Evolutionary conservation across 345 rosid species (phyloP).

Genomic region (Arabidopsis arenosa): DNA sequence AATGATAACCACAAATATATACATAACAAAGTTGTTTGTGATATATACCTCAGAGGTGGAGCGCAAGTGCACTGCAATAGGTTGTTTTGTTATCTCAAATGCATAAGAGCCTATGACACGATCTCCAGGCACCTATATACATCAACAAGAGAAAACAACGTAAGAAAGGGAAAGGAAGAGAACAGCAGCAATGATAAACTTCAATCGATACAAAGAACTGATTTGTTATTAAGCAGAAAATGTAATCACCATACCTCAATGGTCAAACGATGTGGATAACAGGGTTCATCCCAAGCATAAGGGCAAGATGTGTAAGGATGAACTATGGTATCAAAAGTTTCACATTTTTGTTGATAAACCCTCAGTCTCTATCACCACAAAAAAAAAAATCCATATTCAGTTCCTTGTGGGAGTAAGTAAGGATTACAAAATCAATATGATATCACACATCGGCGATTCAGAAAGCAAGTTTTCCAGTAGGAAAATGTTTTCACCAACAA

Average conservation of each 20-base stretch:
- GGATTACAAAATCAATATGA: conserved; percentile 17
- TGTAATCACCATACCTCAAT: conserved; percentile 64
- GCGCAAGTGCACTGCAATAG: conserved; percentile 62
- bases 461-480: too few relatives aligned
- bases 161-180: conserved; percentile 22
- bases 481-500: background rate
- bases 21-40: conserved; percentile 14
- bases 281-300: conserved; percentile 99
- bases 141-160: conserved; percentile 27
- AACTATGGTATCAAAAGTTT: conserved; percentile 78
- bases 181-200: conserved; percentile 17
- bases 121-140: conserved; percentile 81
- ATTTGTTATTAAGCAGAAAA: conserved; percentile 20
- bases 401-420: conserved; percentile 27
- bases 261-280: conserved; percentile 81
- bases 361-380: conserved; percentile 65
- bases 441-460: background rate
- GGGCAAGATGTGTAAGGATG: conserved; percentile 81
- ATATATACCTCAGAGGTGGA: conserved; percentile 75
- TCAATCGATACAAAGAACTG: conserved; percentile 9
- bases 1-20: conserved; percentile 14
- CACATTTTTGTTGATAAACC: conserved; percentile 87
- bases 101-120: conserved; percentile 78
- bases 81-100: conserved; percentile 76
- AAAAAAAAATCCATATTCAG: conserved; percentile 24